phyloP scores from a whole-genome alignment of 2,329 filamentous ascomycete species.

The Apiospora koreana region DNA sequence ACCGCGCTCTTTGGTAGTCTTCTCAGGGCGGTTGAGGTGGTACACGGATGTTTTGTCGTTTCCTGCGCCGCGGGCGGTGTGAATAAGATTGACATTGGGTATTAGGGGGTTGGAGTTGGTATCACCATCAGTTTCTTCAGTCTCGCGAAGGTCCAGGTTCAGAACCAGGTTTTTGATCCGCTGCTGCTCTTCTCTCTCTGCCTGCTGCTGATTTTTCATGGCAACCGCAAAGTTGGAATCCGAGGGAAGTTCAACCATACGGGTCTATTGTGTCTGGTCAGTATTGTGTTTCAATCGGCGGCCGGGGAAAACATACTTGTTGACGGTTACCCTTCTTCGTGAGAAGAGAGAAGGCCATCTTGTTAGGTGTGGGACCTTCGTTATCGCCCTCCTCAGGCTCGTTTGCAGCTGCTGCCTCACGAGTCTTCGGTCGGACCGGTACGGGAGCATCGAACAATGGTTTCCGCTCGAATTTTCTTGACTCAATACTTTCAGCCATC shows the following conservation, averaged over 20 bases:
- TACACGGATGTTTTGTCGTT: slow-evolving; percentile 51
- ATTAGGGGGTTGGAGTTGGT: slow-evolving; percentile 42
- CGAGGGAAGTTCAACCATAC: slow-evolving; percentile 84
- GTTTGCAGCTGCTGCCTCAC: slow-evolving; percentile 50
- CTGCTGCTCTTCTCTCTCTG: slow-evolving; percentile 93
- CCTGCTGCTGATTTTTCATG: slow-evolving; percentile 94
- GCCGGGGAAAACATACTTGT: slow-evolving; percentile 57
- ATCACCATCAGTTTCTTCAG: slow-evolving; percentile 78
- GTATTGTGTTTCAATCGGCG: not conserved
- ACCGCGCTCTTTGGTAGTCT: slow-evolving; percentile 61
- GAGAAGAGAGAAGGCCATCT: slow-evolving; percentile 95
- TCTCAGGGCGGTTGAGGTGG: slow-evolving; percentile 58
- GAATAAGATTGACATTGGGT: slow-evolving; percentile 50
- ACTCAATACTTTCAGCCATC: slow-evolving; percentile 97
- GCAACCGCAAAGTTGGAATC: slow-evolving; percentile 95
- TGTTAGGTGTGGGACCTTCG: slow-evolving; percentile 46
- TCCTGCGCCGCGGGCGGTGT: slow-evolving; percentile 45
- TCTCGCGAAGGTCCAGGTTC: slow-evolving; percentile 91
- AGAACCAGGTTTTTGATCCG: slow-evolving; percentile 97
- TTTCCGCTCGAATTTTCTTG: slow-evolving; percentile 93
- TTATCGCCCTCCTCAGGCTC: slow-evolving; percentile 39
- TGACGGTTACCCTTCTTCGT: slow-evolving; percentile 96
- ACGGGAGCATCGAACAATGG: slow-evolving; percentile 93
- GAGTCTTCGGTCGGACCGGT: slow-evolving; percentile 76
- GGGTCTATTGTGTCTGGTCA: slow-evolving; percentile 60